These are phyloP conservation scores for Telopea speciosissima DNA, from an alignment of 177 flowering plant species.

Conservation along the genomic window DNA sequence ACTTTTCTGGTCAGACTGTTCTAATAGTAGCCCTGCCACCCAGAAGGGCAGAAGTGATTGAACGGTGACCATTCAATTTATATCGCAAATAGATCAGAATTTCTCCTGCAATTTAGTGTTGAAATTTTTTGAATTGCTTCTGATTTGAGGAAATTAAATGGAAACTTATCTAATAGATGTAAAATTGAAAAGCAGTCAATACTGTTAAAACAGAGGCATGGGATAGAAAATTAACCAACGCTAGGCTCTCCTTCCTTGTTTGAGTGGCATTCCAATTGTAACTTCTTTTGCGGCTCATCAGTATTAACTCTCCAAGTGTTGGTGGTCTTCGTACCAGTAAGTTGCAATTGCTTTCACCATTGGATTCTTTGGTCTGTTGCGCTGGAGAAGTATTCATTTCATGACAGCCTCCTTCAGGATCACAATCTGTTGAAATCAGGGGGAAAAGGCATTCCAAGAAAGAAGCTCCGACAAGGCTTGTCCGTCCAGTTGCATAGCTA, in stretches of 20 bases:
- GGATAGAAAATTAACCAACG: conserved; percentile 12
- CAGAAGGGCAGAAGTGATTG: not conserved
- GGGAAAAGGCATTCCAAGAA: conserved; percentile 68
- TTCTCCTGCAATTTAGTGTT: not conserved
- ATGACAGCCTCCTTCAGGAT: conserved; percentile 27
- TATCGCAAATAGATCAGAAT: not conserved
- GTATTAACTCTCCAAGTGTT: conserved; percentile 76
- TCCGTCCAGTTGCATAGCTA: conserved; percentile 47
- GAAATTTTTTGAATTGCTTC: not conserved
- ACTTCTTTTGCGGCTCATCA: conserved; percentile 65
- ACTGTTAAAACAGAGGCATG: not conserved
- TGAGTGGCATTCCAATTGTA: conserved; percentile 37
- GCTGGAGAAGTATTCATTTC: conserved; percentile 15
- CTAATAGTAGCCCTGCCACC: not conserved
- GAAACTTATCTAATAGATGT: not conserved
- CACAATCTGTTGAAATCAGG: conserved; percentile 31
- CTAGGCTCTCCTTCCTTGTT: conserved; percentile 24
- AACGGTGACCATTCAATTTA: too few relatives aligned
- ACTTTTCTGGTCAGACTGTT: not conserved
- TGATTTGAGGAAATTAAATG: not conserved
- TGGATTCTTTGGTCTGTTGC: conserved; percentile 15
- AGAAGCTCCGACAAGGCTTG: conserved; percentile 41
- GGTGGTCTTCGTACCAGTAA: conserved; percentile 27
- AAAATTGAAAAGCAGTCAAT: not conserved
- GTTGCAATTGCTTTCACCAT: conserved; percentile 16